Evolutionary conservation across 441 rosid genomes (phyloP).

Genomic region (Adansonia grandidieri): DNA sequence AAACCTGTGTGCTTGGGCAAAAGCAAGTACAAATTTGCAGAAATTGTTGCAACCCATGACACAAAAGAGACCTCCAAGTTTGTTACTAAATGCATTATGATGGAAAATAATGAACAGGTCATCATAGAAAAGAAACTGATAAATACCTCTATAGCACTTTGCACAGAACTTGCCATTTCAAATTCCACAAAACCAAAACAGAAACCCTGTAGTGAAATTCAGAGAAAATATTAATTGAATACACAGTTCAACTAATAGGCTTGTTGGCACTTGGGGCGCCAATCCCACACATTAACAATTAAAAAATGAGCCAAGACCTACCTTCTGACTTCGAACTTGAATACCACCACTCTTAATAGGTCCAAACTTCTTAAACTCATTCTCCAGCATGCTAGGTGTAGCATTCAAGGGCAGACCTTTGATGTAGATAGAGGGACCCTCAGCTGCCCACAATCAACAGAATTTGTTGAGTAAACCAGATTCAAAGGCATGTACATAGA

Average conservation of each 20-base stretch:
- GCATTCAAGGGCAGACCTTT: constrained; percentile 74
- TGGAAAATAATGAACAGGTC: not conserved
- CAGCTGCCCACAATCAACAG: constrained; percentile 41
- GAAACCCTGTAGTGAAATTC: constrained; percentile 57
- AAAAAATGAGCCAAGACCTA: constrained; percentile 28
- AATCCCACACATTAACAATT: not conserved
- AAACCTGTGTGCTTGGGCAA: not conserved
- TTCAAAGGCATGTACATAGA: no score
- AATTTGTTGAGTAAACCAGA: no score
- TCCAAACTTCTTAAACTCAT: constrained; percentile 83
- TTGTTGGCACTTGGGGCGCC: no score
- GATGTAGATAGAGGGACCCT: constrained; percentile 77
- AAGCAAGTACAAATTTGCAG: not conserved
- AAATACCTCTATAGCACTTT: constrained; percentile 80
- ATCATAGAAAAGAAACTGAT: not conserved
- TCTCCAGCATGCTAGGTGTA: constrained; percentile 58
- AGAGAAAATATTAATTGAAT: constrained; percentile 18
- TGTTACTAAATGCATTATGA: not conserved
- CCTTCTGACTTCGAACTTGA: constrained; percentile 76
- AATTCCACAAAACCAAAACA: constrained; percentile 93
- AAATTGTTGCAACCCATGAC: not conserved
- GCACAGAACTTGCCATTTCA: constrained; percentile 70
- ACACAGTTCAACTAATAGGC: not conserved
- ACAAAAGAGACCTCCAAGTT: not conserved
- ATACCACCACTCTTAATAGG: constrained; percentile 65